These are phyloP conservation scores for Leccinellum rugosiceps DNA, from an alignment of 768 basidiomycete genomes.

Conservation along the genomic window DNA sequence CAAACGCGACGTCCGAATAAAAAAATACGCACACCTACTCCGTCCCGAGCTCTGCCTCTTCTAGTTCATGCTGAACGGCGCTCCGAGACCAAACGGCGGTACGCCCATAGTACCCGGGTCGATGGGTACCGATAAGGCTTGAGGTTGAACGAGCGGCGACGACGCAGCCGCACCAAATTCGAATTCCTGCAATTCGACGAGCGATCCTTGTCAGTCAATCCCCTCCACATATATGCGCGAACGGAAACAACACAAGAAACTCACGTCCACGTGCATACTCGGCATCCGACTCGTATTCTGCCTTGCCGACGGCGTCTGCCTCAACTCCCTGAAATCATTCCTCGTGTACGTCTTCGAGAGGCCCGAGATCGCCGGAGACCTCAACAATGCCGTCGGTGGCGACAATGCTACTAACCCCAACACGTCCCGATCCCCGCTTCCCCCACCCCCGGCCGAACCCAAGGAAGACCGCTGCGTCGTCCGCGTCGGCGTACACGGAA, in stretches of 20 bases:
- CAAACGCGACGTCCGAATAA: too few species aligned
- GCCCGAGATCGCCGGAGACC: conserved; percentile 70
- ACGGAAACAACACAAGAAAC: conserved; percentile 32
- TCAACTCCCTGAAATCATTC: conserved; percentile 79
- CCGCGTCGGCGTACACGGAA: conserved; percentile 54
- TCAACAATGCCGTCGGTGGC: conserved; percentile 64
- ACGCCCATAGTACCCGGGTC: conserved; percentile 18
- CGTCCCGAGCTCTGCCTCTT: neutral
- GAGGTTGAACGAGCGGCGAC: conserved; percentile 33
- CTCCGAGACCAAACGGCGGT: conserved; percentile 27
- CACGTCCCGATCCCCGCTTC: conserved; percentile 27
- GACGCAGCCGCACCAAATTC: conserved; percentile 28
- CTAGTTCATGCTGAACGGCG: conserved; percentile 28
- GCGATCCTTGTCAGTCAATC: neutral
- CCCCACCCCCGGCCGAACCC: neutral
- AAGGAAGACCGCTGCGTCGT: conserved; percentile 30
- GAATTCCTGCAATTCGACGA: conserved; percentile 28
- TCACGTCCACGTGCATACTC: conserved; percentile 77
- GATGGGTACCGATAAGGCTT: conserved; percentile 11
- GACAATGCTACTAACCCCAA: conserved; percentile 65
- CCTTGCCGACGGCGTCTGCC: conserved; percentile 63
- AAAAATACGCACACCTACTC: too few species aligned
- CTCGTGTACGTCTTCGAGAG: conserved; percentile 79
- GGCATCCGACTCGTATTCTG: conserved; percentile 85
- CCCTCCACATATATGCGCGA: neutral